Conservation (phyloP, 208 protist species). For the Eutreptiella sp. region DNA sequence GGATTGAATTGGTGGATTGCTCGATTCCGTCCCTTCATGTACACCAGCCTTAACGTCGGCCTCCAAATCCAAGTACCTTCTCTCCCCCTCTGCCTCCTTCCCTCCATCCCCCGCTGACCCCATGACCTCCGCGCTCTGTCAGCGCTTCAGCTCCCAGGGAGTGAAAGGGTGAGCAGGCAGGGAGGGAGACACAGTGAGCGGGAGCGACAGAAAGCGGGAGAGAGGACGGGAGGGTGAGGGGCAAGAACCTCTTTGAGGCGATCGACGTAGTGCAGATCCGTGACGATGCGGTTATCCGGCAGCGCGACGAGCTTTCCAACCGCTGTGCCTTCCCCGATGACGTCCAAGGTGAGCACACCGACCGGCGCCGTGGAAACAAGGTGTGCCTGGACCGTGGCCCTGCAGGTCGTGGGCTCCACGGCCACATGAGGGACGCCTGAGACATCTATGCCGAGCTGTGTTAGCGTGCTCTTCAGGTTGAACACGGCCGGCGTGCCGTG, state of each 20-base stretch:
- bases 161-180: neutral
- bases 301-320: constrained; percentile 80
- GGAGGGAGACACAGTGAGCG: neutral
- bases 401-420: constrained; percentile 40
- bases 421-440: constrained; percentile 52
- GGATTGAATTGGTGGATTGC: constrained; percentile 63
- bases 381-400: constrained; percentile 48
- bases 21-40: constrained; percentile 47
- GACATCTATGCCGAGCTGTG: constrained; percentile 75
- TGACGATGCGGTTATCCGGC: constrained; percentile 59
- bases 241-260: constrained; percentile 62
- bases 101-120: no score
- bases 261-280: constrained; percentile 59
- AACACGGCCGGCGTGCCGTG: constrained; percentile 58
- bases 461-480: constrained; percentile 70
- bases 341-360: constrained; percentile 71
- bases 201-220: neutral
- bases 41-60: no score
- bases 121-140: no score
- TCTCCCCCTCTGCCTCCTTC: no score
- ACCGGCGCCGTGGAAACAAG: constrained; percentile 65
- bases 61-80: no score
- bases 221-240: constrained; percentile 58
- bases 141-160: no score
- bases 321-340: constrained; percentile 55